phyloP scores from a whole-genome alignment of 805 yeast genomes.

The Isabelozyma gotoi region DNA sequence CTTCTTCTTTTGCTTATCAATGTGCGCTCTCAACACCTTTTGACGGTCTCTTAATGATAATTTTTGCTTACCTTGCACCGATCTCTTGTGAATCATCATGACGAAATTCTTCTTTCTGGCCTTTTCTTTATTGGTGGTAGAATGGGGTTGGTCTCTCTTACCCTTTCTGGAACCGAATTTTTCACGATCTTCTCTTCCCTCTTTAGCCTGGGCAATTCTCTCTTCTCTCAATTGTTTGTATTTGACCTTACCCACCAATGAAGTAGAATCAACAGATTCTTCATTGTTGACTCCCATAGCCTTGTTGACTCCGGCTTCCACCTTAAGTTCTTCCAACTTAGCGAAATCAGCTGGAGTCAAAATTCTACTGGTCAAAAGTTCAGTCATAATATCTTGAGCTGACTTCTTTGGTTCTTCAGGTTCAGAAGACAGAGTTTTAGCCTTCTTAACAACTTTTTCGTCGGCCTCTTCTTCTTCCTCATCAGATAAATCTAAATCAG shows the following conservation, averaged over 20 bases:
- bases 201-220: conserved; percentile 79
- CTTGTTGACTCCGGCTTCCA: conserved; percentile 83
- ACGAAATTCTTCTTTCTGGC: conserved; percentile 98
- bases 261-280: conserved; percentile 78
- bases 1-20: conserved; percentile 87
- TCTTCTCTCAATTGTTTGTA: conserved; percentile 89
- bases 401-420: conserved; percentile 8
- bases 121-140: conserved; percentile 94
- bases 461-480: conserved; percentile 23
- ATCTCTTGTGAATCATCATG: conserved; percentile 95
- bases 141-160: conserved; percentile 69
- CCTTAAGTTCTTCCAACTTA: conserved; percentile 82
- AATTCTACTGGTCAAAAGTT: conserved; percentile 69
- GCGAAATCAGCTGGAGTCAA: conserved; percentile 98
- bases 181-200: conserved; percentile 92
- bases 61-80: conserved; percentile 92
- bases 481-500: conserved; percentile 9
- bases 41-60: conserved; percentile 90
- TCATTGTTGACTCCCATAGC: conserved; percentile 72
- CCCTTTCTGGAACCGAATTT: conserved; percentile 88
- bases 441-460: conserved; percentile 24
- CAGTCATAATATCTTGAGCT: conserved; percentile 38
- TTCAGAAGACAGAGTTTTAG: conserved; percentile 26
- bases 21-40: conserved; percentile 80
- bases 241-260: conserved; percentile 74